Base-by-base conservation (phyloP, 2,329 filamentous ascomycete genomes). In the Penicillium sp. region DNA sequence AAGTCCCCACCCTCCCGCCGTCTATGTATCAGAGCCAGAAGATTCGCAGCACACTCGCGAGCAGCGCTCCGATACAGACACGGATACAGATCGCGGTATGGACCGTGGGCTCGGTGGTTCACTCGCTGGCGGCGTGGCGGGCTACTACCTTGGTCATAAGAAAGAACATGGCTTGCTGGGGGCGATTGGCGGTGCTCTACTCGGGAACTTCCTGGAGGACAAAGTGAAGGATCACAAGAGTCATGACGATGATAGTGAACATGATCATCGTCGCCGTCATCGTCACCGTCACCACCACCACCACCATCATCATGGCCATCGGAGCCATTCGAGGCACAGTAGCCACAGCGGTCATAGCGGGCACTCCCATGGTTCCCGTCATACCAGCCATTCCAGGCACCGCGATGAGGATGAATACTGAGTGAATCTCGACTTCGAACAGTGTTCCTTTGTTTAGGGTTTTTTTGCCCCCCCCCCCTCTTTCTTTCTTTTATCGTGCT, bases 71-170 rank as follows among this genome's bases (percentile, higher is more conserved):
- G 40, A 49, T n/a, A 57, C 55, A 11, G 55, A 54, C 5, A 45
- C 39, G 24, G 60, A 58, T 35, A 63, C 47, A 26, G 64, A 63
- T 24, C 64, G 57, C 47, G 81, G 78, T 26, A 53, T 53, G 47
- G 83, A 86, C 58, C 80, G 84, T 54, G 83, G 83, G 37, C 72
- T 86, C 5, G 78, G 82, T 64, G 82, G 84, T 45, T 79, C 82
- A 3, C 69, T 85, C 4, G 80, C 79, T 14, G 84, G 84, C 42
- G 83, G 81, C 42, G 76, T 82, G 4, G 81, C 82, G 4, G 84
- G 84, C 1, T 80, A 79, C 60, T 79, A 81, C 59, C 73, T 82
- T 6, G 84, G 84, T 18, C 83, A 84, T 68, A 76, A 82, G 61
- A 79, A 76, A 22, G 75, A 81, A n/a, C 82, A 84, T 61, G 82